Evolutionary conservation across 2,329 filamentous ascomycete genomes (phyloP).

Genomic region (Trichoderma asperellum): DNA sequence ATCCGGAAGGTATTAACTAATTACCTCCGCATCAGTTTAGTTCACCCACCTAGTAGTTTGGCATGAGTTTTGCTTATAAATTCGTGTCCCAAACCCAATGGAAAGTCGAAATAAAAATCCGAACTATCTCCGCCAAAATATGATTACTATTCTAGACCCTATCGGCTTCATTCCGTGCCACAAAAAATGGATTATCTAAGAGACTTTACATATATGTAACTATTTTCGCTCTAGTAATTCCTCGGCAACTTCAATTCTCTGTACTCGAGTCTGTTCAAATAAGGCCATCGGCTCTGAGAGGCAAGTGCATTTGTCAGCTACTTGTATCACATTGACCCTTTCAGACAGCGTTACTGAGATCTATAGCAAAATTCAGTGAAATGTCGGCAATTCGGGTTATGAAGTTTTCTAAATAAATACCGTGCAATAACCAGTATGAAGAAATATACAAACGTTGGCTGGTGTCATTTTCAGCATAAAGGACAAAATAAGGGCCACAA

Average conservation of each 20-base stretch:
- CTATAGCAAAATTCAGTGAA: not conserved
- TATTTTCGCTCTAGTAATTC: not conserved
- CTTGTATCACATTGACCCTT: not conserved
- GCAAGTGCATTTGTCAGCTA: conserved; percentile 18
- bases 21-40: not conserved
- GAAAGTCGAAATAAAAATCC: no score
- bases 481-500: not conserved
- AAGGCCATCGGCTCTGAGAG: not conserved
- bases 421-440: not conserved
- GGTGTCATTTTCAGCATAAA: not conserved
- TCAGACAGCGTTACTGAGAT: not conserved
- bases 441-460: not conserved
- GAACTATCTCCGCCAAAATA: not conserved
- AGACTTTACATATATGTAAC: not conserved
- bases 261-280: not conserved
- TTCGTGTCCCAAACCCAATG: not conserved
- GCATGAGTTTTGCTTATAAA: not conserved
- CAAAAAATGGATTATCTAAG: not conserved
- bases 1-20: not conserved
- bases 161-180: not conserved
- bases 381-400: not conserved
- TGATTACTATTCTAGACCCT: not conserved
- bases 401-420: not conserved
- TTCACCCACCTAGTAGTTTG: no score
- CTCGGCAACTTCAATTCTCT: not conserved